Percentiles rank a stretch among this genome's conserved stretches.
These are phyloP conservation scores for Acacia melanoxylon DNA, from an alignment of 306 rosid genomes.

Conservation along the genomic window DNA sequence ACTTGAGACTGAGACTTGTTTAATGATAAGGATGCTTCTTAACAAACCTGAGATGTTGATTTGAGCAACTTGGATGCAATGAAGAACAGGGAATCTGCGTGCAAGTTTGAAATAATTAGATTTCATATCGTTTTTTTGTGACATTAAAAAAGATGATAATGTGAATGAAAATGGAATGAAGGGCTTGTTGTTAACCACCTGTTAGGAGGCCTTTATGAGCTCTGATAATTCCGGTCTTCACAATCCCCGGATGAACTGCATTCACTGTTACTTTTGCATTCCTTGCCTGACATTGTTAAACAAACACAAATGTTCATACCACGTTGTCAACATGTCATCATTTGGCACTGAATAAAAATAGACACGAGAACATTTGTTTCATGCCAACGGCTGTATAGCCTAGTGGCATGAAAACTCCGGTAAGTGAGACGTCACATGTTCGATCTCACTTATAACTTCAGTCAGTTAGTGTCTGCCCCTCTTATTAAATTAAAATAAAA, in stretches of 20 bases:
- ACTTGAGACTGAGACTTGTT: neutral
- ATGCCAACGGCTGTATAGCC: too few species aligned
- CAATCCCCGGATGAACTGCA: slow-evolving; percentile 91
- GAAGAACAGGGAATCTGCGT: slow-evolving; percentile 87
- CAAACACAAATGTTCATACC: neutral
- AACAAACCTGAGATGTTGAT: slow-evolving; percentile 74
- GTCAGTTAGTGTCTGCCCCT: too few species aligned
- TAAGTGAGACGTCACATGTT: too few species aligned
- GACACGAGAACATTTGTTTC: too few species aligned
- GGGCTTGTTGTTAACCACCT: slow-evolving; percentile 32
- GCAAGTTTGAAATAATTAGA: neutral
- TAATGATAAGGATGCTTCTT: neutral
- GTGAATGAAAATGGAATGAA: neutral
- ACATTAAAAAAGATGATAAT: too few species aligned
- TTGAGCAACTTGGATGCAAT: slow-evolving; percentile 90
- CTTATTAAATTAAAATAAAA: neutral
- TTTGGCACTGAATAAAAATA: neutral
- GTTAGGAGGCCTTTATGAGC: slow-evolving; percentile 80
- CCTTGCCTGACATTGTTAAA: slow-evolving; percentile 48
- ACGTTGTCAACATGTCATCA: neutral
- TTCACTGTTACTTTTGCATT: slow-evolving; percentile 85
- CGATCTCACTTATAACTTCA: too few species aligned
- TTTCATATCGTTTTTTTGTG: neutral
- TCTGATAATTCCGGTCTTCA: slow-evolving; percentile 86
- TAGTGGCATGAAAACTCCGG: too few species aligned